Conservation (phyloP, 2,329 filamentous ascomycete genomes). For the Fusarium secorum region DNA sequence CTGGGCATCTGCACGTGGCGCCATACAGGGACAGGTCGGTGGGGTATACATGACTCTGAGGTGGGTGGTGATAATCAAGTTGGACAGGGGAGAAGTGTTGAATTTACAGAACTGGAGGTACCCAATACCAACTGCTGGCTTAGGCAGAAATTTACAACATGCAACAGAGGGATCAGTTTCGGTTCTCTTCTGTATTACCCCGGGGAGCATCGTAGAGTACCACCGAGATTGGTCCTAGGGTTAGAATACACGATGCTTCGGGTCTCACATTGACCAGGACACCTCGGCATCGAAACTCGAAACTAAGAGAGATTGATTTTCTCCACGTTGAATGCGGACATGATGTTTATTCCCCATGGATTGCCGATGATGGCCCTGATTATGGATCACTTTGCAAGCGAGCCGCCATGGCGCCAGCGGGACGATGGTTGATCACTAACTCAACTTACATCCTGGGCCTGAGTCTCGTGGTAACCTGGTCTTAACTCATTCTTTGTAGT, state of each 20-base stretch:
- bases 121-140: slow-evolving; percentile 8
- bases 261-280: slow-evolving; percentile 11
- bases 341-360: slow-evolving; percentile 15
- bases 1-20: slow-evolving; percentile 41
- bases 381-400: slow-evolving; percentile 17
- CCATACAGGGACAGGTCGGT: slow-evolving; percentile 39
- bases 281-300: slow-evolving; percentile 5
- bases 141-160: slow-evolving; percentile 23
- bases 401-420: slow-evolving; percentile 1
- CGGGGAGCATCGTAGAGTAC: not conserved
- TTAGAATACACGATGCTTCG: not conserved
- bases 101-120: not conserved
- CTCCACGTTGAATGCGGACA: slow-evolving; percentile 31
- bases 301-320: slow-evolving; percentile 2
- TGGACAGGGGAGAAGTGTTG: slow-evolving; percentile 17
- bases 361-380: slow-evolving; percentile 10
- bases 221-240: not conserved
- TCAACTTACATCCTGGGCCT: not conserved
- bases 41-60: slow-evolving; percentile 28
- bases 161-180: not conserved
- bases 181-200: not conserved
- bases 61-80: slow-evolving; percentile 32
- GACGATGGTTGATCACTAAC: slow-evolving; percentile 7
- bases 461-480: not conserved
- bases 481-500: not conserved